These are phyloP conservation scores for Rauvolfia tetraphylla DNA, from an alignment of 257 asterid genomes.

Conservation along the genomic window DNA sequence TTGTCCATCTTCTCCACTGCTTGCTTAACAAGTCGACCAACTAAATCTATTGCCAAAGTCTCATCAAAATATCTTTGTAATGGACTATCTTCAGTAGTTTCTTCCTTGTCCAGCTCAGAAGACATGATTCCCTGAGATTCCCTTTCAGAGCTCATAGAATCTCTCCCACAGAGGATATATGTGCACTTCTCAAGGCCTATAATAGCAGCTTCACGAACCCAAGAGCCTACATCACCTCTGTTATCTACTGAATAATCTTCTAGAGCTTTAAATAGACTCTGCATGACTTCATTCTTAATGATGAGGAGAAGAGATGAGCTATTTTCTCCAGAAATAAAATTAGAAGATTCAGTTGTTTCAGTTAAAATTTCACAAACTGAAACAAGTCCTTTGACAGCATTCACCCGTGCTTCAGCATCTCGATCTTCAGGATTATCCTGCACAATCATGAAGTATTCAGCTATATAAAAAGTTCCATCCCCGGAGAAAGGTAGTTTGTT, in stretches of 20 bases:
- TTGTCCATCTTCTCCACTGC: constrained; percentile 97
- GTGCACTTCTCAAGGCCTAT: constrained; percentile 87
- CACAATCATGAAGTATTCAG: constrained; percentile 23
- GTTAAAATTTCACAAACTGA: constrained; percentile 76
- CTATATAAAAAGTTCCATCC: not conserved
- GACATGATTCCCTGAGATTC: constrained; percentile 26
- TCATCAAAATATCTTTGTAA: constrained; percentile 45
- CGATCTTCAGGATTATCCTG: constrained; percentile 83
- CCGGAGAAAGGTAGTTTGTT: not conserved
- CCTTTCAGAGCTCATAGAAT: constrained; percentile 27
- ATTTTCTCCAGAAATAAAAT: constrained; percentile 49
- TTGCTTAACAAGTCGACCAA: constrained; percentile 76
- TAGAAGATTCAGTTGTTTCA: constrained; percentile 34
- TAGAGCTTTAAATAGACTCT: constrained; percentile 69
- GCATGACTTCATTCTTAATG: constrained; percentile 74
- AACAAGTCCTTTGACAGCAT: constrained; percentile 82
- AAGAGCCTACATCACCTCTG: constrained; percentile 97
- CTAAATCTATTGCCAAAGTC: constrained; percentile 53
- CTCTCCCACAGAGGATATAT: constrained; percentile 70
- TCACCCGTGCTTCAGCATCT: constrained; percentile 94
- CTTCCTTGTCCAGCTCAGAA: constrained; percentile 29
- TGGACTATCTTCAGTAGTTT: constrained; percentile 24
- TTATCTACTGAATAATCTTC: constrained; percentile 96
- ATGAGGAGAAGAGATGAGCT: constrained; percentile 40
- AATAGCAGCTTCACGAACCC: constrained; percentile 99